Percentiles rank a stretch among this genome's conserved stretches.
phyloP scores from a whole-genome alignment of 2,329 filamentous ascomycete genomes.

The Claviceps sp. region DNA sequence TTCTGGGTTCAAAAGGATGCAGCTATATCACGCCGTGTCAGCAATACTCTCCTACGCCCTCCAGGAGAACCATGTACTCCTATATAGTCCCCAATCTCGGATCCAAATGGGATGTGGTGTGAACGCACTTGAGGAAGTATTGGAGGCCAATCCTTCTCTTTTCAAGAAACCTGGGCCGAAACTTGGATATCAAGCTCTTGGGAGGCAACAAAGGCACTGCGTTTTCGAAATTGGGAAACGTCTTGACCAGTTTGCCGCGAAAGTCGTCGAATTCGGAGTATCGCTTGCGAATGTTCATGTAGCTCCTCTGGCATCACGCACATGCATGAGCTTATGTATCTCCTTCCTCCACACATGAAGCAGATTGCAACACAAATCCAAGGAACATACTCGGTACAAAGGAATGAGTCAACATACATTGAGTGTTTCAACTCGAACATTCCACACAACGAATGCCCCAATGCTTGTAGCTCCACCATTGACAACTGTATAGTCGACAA shows the following conservation, averaged over 20 bases:
- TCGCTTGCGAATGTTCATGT: slow-evolving; percentile 52
- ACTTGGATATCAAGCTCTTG: slow-evolving; percentile 81
- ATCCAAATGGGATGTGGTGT: neutral
- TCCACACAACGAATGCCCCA: slow-evolving; percentile 95
- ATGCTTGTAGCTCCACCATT: slow-evolving; percentile 43
- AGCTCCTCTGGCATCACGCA: slow-evolving; percentile 32
- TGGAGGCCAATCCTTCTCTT: slow-evolving; percentile 67
- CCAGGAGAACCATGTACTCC: no score
- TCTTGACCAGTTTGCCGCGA: slow-evolving; percentile 55
- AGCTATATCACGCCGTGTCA: slow-evolving; percentile 8
- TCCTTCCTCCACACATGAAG: neutral
- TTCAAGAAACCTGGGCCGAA: slow-evolving; percentile 75
- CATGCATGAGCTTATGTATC: neutral
- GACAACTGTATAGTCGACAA: slow-evolving; percentile 43
- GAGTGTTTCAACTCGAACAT: slow-evolving; percentile 74
- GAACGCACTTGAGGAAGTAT: slow-evolving; percentile 84
- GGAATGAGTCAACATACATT: slow-evolving; percentile 40
- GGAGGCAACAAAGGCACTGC: slow-evolving; percentile 85
- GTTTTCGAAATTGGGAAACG: slow-evolving; percentile 71
- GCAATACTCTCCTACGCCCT: neutral
- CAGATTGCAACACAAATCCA: no score
- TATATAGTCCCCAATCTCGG: neutral
- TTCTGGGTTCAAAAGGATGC: slow-evolving; percentile 11
- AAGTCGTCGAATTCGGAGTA: slow-evolving; percentile 93
- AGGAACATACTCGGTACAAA: neutral